These are phyloP conservation scores for Tothia fuscella DNA, from an alignment of 2,329 filamentous ascomycete genomes.

Conservation along the genomic window DNA sequence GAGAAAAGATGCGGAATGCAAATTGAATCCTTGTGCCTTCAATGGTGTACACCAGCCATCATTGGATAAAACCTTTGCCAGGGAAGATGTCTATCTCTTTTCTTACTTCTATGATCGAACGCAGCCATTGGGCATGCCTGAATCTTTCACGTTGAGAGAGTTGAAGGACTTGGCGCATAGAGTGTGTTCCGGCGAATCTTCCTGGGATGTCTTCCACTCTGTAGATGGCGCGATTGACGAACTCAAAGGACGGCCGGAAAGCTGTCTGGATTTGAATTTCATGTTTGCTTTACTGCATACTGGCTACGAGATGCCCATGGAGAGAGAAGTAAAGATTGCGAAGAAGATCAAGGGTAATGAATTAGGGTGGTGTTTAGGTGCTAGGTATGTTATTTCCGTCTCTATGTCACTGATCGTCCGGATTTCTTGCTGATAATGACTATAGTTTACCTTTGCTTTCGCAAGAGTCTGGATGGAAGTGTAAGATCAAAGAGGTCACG, in stretches of 20 bases:
- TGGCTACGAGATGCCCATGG: conserved; percentile 95
- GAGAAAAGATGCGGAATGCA: conserved; percentile 72
- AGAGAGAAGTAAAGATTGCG: conserved; percentile 90
- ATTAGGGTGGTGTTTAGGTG: conserved; percentile 93
- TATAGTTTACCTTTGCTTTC: conserved; percentile 69
- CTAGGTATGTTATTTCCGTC: conserved; percentile 52
- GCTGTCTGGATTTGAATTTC: conserved; percentile 91
- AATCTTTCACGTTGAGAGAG: conserved; percentile 85
- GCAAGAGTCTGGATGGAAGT: conserved; percentile 77
- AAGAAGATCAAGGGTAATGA: conserved; percentile 99
- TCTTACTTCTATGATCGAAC: conserved; percentile 98
- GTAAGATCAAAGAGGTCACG: conserved; percentile 45
- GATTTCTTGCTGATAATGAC: conserved; percentile 25
- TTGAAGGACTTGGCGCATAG: conserved; percentile 73
- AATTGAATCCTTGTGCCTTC: conserved; percentile 88
- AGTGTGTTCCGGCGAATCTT: conserved; percentile 66
- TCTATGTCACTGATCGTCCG: conserved; percentile 5
- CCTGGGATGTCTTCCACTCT: conserved; percentile 70
- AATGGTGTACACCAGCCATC: conserved; percentile 93
- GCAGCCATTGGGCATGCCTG: conserved; percentile 91
- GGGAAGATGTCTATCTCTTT: conserved; percentile 90
- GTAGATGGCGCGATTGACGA: conserved; percentile 71
- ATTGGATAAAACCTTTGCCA: conserved; percentile 79
- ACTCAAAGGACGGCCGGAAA: conserved; percentile 71
- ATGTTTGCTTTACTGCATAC: conserved; percentile 89